Conservation (phyloP, 78 protist species). For the Dictyostelium purpureum region DNA sequence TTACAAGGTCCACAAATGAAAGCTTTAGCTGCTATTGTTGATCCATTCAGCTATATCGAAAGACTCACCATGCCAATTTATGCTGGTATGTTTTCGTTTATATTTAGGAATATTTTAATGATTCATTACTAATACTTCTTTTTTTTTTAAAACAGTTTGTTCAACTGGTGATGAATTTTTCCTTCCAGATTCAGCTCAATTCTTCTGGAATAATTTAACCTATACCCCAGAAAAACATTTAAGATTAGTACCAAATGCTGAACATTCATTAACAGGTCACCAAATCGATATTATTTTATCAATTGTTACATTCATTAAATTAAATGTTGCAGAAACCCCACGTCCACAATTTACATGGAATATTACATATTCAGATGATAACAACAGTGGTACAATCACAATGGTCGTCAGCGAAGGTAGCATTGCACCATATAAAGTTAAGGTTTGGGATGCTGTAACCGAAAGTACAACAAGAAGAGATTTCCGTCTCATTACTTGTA, state of each 20-base stretch:
- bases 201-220: slow-evolving; percentile 47
- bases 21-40: slow-evolving; percentile 46
- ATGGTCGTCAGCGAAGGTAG: slow-evolving; percentile 19
- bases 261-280: slow-evolving; percentile 76
- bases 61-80: slow-evolving; percentile 72
- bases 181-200: slow-evolving; percentile 46
- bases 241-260: slow-evolving; percentile 81
- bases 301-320: slow-evolving; percentile 38
- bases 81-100: no score
- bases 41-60: slow-evolving; percentile 68
- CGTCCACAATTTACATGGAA: slow-evolving; percentile 49
- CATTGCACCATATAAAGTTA: slow-evolving; percentile 9
- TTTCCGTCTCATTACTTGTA: slow-evolving; percentile 73
- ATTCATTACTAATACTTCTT: no score
- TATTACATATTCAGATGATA: neutral
- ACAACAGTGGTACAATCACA: slow-evolving; percentile 40
- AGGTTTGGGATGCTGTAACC: slow-evolving; percentile 30
- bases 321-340: neutral
- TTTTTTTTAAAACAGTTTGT: no score
- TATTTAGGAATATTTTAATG: no score
- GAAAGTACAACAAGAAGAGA: slow-evolving; percentile 55
- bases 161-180: slow-evolving; percentile 84
- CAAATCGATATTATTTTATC: slow-evolving; percentile 58
- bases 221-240: slow-evolving; percentile 47
- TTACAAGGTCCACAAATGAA: slow-evolving; percentile 44